A percentile compares a stretch with the other conserved stretches of the same genome.
These are phyloP conservation scores for Lentinula guzmanii DNA, from an alignment of 768 basidiomycete species.

Conservation along the genomic window DNA sequence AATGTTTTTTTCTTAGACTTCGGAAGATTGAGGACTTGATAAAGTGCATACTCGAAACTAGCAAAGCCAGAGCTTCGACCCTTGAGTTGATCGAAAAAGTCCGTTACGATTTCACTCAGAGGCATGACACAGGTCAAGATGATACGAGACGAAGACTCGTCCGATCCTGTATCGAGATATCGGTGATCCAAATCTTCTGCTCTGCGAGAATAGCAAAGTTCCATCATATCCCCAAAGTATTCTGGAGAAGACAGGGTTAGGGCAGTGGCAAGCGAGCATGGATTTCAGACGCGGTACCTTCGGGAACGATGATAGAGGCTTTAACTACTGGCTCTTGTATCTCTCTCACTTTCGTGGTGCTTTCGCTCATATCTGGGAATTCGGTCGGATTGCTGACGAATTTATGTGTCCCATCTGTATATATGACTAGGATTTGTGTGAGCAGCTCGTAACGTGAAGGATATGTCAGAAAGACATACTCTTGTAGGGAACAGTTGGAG, in stretches of 20 bases:
- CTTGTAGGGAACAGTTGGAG: slow-evolving; percentile 94
- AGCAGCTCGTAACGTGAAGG: background rate
- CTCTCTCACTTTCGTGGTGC: slow-evolving; percentile 54
- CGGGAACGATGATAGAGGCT: slow-evolving; percentile 90
- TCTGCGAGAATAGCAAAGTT: slow-evolving; percentile 81
- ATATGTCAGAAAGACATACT: slow-evolving; percentile 30
- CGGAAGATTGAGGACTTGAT: background rate
- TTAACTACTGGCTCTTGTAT: slow-evolving; percentile 92
- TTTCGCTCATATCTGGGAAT: slow-evolving; percentile 81
- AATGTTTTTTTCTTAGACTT: background rate
- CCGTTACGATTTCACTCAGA: slow-evolving; percentile 86
- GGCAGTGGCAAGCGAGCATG: background rate
- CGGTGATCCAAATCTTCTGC: slow-evolving; percentile 79
- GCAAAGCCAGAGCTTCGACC: slow-evolving; percentile 88
- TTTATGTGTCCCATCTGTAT: slow-evolving; percentile 54
- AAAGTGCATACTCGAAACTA: slow-evolving; percentile 73
- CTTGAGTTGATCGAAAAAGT: slow-evolving; percentile 95
- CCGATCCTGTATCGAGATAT: slow-evolving; percentile 59
- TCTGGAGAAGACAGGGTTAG: slow-evolving; percentile 35
- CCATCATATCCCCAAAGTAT: slow-evolving; percentile 96
- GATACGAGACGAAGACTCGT: slow-evolving; percentile 49
- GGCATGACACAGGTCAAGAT: slow-evolving; percentile 84
- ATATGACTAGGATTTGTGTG: slow-evolving; percentile 51
- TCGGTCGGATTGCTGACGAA: slow-evolving; percentile 90
- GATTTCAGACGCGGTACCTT: slow-evolving; percentile 42